These are phyloP conservation scores for Wickerhamia fluorescens DNA, from an alignment of 805 yeast species.

Conservation along the genomic window DNA sequence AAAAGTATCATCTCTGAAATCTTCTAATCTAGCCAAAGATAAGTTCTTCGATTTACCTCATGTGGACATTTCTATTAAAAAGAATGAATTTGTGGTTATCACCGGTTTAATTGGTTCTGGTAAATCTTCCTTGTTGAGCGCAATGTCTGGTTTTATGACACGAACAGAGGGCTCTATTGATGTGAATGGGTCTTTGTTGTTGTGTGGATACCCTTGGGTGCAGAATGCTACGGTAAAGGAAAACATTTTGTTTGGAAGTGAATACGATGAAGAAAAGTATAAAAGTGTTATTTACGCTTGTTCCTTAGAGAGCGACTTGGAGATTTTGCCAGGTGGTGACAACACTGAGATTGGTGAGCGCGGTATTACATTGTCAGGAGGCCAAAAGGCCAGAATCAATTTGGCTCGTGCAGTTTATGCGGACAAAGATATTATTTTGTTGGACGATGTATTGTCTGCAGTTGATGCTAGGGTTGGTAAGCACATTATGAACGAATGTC, in stretches of 20 bases:
- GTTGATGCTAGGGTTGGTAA: constrained; percentile 86
- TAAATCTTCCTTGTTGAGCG: constrained; percentile 64
- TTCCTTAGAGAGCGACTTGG: constrained; percentile 58
- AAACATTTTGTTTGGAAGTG: constrained; percentile 63
- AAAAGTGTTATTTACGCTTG: constrained; percentile 54
- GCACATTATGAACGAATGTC: constrained; percentile 65
- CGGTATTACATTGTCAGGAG: constrained; percentile 84
- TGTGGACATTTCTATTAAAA: constrained; percentile 45
- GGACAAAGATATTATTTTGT: constrained; percentile 54
- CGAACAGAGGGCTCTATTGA: constrained; percentile 44
- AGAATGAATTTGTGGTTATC: constrained; percentile 66
- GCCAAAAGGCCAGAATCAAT: constrained; percentile 78
- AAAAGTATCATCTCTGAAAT: too few species aligned
- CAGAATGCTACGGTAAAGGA: constrained; percentile 74
- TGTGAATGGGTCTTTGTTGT: constrained; percentile 45
- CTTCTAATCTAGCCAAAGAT: constrained; percentile 2
- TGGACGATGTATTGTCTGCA: constrained; percentile 79
- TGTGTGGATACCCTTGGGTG: constrained; percentile 74
- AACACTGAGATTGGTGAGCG: constrained; percentile 76
- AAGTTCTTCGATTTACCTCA: constrained; percentile 41
- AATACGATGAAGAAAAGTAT: constrained; percentile 46
- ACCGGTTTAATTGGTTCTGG: constrained; percentile 84
- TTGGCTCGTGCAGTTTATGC: constrained; percentile 77
- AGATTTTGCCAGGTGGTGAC: constrained; percentile 67
- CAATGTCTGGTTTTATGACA: constrained; percentile 67